phyloP scores from a whole-genome alignment of 148 eudicot species.

The Fagopyrum tataricum region DNA sequence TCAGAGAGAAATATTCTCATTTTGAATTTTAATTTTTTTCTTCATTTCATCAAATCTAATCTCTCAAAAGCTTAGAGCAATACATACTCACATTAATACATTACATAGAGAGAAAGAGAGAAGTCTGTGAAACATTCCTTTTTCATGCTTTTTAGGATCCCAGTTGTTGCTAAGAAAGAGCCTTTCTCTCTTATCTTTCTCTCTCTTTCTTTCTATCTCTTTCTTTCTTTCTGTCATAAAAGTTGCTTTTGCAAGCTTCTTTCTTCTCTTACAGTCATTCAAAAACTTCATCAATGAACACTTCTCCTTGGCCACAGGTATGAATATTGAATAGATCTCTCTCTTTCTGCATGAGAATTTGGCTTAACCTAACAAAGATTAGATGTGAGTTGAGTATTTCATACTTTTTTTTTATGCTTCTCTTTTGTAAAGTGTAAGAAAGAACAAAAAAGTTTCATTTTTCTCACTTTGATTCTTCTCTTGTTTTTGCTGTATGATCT shows the following conservation, averaged over 20 bases:
- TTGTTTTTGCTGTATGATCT: conserved; percentile 7
- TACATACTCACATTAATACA: not conserved
- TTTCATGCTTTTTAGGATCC: conserved; percentile 7
- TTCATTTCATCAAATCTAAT: not conserved
- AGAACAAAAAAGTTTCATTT: not conserved
- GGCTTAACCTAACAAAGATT: not conserved
- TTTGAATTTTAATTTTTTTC: not conserved
- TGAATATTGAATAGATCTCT: conserved; percentile 11
- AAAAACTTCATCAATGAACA: conserved; percentile 23
- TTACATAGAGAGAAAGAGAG: not conserved
- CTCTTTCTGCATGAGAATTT: conserved; percentile 18
- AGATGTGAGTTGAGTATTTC: conserved; percentile 1
- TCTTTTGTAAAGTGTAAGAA: conserved; percentile 5
- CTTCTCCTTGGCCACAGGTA: conserved; percentile 39
- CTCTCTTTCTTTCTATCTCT: not conserved
- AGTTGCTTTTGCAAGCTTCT: conserved; percentile 10
- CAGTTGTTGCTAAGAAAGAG: not conserved
- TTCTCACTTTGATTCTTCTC: conserved; percentile 5
- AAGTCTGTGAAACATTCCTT: conserved; percentile 11
- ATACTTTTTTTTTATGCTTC: not conserved
- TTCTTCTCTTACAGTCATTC: conserved; percentile 10
- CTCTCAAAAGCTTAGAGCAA: not conserved
- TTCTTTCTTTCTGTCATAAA: conserved; percentile 3
- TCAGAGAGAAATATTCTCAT: conserved; percentile 14
- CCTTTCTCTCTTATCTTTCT: not conserved